Evolutionary conservation across 2,329 filamentous ascomycete genomes (phyloP).

Genomic region (Aureobasidium subglaciale): DNA sequence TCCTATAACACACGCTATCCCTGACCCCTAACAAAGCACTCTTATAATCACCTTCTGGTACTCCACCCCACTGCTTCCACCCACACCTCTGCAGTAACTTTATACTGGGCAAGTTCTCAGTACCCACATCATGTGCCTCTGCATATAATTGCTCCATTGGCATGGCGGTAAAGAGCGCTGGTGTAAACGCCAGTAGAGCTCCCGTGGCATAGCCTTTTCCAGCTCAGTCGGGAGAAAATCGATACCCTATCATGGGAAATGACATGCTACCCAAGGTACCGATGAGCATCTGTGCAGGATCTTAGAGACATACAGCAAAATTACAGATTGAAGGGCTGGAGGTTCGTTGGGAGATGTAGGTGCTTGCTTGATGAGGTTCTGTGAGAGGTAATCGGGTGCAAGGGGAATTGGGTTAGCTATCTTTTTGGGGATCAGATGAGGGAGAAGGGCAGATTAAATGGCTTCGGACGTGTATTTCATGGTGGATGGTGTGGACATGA

Average conservation of each 20-base stretch:
- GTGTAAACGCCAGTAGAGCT: slow-evolving; percentile 17
- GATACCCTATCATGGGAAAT: slow-evolving; percentile 20
- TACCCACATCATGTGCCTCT: slow-evolving; percentile 5
- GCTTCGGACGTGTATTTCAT: slow-evolving; percentile 6
- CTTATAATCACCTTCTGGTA: background rate
- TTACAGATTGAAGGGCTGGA: background rate
- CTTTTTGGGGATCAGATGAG: background rate
- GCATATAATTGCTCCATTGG: background rate
- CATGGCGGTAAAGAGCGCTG: background rate
- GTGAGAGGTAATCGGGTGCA: background rate
- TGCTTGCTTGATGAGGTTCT: background rate
- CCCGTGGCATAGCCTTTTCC: slow-evolving; percentile 21
- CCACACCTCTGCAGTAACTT: slow-evolving; percentile 13
- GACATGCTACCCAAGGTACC: slow-evolving; percentile 16
- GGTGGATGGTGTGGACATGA: background rate
- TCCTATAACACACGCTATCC: slow-evolving; percentile 2
- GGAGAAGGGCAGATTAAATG: background rate
- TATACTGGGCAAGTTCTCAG: slow-evolving; percentile 8
- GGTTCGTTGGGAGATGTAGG: slow-evolving; percentile 3
- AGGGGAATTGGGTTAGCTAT: no score
- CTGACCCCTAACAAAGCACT: background rate
- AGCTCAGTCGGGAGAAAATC: slow-evolving; percentile 16
- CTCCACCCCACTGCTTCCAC: background rate
- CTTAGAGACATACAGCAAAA: slow-evolving; percentile 4
- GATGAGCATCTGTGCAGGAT: slow-evolving; percentile 5